These are phyloP conservation scores for Eimeria praecox DNA, from an alignment of 169 alveolate species.

Conservation along the genomic window DNA sequence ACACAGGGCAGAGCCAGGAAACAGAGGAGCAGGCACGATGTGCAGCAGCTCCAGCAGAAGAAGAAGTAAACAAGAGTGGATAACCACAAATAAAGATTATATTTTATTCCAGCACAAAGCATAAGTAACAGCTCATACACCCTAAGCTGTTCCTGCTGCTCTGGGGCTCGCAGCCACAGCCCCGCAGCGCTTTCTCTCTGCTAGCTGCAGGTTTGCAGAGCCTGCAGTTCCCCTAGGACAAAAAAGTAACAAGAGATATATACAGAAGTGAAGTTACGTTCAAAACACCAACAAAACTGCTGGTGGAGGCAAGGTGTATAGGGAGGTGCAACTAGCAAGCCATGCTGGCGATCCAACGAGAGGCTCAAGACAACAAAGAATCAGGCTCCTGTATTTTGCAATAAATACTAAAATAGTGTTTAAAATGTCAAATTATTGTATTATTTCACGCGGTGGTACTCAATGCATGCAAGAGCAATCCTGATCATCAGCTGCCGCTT, in stretches of 20 bases:
- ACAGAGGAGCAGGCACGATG: background rate
- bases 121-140: background rate
- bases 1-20: background rate
- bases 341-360: background rate
- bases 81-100: background rate
- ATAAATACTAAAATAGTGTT: no score
- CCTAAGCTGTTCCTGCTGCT: background rate
- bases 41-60: background rate
- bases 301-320: background rate
- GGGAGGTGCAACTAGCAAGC: background rate
- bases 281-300: background rate
- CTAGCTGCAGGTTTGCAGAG: background rate
- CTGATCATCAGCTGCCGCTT: no score
- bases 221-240: background rate
- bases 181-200: background rate
- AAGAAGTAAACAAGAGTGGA: background rate
- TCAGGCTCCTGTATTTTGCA: background rate
- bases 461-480: background rate
- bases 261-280: background rate
- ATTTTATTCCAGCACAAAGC: background rate
- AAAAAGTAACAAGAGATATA: background rate
- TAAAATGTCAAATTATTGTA: no score
- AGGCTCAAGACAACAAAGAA: background rate
- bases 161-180: constrained; percentile 9
- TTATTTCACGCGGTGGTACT: background rate